Evolutionary conservation across 2,329 filamentous ascomycete genomes (phyloP), one percentile per base, ranked within the genome.

Genomic region (Aciculosporium take): DNA sequence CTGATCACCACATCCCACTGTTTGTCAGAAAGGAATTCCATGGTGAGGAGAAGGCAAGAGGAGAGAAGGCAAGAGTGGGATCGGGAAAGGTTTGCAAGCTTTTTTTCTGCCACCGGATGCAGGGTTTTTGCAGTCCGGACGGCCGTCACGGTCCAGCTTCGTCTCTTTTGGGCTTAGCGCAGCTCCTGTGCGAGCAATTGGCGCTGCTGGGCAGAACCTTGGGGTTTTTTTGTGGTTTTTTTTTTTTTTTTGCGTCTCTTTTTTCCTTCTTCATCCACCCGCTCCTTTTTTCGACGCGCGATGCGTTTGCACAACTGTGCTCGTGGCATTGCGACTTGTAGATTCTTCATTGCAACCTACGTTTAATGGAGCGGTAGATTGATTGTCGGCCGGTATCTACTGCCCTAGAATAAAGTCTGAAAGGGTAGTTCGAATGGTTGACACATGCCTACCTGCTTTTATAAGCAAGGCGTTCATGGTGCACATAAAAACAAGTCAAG

Each of bases 341-440:
- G 36, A 43, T 45, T 43, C 41, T 41, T 40, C 38, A 44, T 59
- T 60, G 62, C 60, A 41, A 34, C 44, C 39, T 40, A 31, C 38
- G 17, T 50, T 51, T 47, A 59, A 64, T 64, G 67, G 72, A 69
- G 77, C 73, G 78, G 71, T 60, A 83, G 76, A 83, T 64, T 51
- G 61, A 74, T 53, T 56, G 61, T 74, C 80, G 70, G 76, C 79
- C 79, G 79, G 81, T 86, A 86, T 86, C 81, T 86, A 79, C 81
- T 84, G 78, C 81, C 79, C 79, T 83, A 72, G 81, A 86, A 74
- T 79, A 63, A 64, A 63, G 60, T 69, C 69, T 85, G 81, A 84
- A 74, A 76, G 78, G 78, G 81, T 78, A 70, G 81, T 81, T 86
- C 81, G 81, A 84, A 80, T 78, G 77, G 77, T 78, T 73, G 79